These are phyloP conservation scores for Hyphopichia fennica DNA, from an alignment of 1,139 yeast genomes.

Conservation along the genomic window DNA sequence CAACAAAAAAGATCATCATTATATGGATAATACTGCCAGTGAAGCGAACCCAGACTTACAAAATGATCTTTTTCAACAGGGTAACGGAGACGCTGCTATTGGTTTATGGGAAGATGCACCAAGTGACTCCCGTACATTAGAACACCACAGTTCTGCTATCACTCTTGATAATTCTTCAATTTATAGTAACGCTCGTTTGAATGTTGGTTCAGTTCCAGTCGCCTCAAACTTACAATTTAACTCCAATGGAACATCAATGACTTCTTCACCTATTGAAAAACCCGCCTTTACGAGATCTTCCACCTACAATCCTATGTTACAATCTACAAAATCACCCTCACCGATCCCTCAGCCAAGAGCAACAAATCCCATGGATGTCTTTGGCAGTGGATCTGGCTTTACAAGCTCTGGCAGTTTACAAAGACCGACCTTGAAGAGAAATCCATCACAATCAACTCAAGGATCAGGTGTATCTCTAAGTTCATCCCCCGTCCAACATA, in stretches of 20 bases:
- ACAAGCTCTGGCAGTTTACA: constrained; percentile 4
- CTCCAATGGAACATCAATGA: constrained; percentile 14
- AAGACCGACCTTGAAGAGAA: constrained; percentile 32
- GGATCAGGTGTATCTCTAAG: constrained; percentile 28
- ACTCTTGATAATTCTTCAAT: constrained; percentile 5
- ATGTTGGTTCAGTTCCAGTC: constrained; percentile 22
- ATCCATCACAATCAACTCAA: constrained; percentile 39
- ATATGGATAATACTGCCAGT: not conserved
- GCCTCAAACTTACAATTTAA: constrained; percentile 13
- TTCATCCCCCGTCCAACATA: constrained; percentile 10
- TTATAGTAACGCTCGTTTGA: not conserved
- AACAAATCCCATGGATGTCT: constrained; percentile 12
- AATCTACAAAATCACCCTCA: constrained; percentile 15
- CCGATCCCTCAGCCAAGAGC: constrained; percentile 12
- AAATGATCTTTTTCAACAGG: not conserved
- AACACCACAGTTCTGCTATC: constrained; percentile 1
- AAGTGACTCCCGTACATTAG: constrained; percentile 3
- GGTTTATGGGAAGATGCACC: constrained; percentile 4
- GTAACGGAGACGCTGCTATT: not conserved
- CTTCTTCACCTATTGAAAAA: constrained; percentile 27
- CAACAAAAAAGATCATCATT: not conserved
- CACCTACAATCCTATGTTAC: constrained; percentile 19
- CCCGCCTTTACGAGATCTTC: constrained; percentile 21
- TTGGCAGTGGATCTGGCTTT: constrained; percentile 5
- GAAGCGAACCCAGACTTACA: not conserved